Evolutionary conservation across 1,139 yeast genomes (phyloP), one percentile per base, ranked within the genome.

Genomic region (Yamadazyma triangularis): DNA sequence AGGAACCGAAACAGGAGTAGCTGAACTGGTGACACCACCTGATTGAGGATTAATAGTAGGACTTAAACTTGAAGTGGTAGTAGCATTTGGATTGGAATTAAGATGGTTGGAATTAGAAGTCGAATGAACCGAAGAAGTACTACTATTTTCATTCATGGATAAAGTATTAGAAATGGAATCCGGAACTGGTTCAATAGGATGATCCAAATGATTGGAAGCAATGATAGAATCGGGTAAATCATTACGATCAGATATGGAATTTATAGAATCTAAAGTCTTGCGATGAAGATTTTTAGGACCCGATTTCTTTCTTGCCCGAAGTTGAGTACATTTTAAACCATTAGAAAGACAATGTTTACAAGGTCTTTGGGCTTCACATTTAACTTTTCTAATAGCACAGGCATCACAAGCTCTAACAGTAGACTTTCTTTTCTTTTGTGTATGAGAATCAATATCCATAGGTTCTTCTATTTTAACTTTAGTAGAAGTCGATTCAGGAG

Each of bases 251-350:
- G 47, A 45, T 26, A 58, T 32, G 29, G 45, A 52, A 33, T 50
- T 57, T 30, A 67, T 65, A 16, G 60, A 48, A 21, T 58, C 59
- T 18, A 64, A 39, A 8, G 72, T 65, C 39, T 64, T 66, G 29
- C 51, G 48, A 26, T 62, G 65, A 31, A 62, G 44, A 26, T 52
- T 58, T 35, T 64, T 65, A n/a, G 73, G 71, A 3, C 73, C 73
- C 26, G 63, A 53, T 42, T 65, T 65, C 45, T 64, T 64, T 19
- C 70, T 52, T 33, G 55, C 57, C 33, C 72, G 42, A 20, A 56
- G 44, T 37, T 52, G 54, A 8, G 72, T 67, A 42, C 73, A 67
- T 8, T 51, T 53, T 23, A 66, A 40, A 26, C 52, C 49, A 42
- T 63, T 63, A 23, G 59, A 47, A 16, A 56, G 47, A 47, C 73